These are phyloP conservation scores for Cystobasidium slooffiae DNA, from an alignment of 1,284 basidiomycete genomes.

Conservation along the genomic window DNA sequence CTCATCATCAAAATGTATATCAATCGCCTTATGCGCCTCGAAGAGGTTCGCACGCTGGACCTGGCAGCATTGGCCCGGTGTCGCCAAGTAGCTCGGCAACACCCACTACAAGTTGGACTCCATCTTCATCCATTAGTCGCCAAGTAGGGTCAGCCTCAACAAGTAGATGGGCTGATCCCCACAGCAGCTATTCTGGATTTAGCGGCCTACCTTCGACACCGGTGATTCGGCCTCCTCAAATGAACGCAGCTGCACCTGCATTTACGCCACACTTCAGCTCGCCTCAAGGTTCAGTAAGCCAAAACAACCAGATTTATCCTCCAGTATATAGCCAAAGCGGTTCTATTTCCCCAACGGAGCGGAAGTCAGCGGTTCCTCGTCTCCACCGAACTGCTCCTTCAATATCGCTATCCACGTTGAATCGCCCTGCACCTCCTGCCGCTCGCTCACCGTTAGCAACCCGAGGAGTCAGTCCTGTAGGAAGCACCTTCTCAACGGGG, in stretches of 20 bases:
- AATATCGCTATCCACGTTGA: conserved; percentile 6
- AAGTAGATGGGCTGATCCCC: background rate
- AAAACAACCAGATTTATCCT: too few relatives aligned
- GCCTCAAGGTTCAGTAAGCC: too few relatives aligned
- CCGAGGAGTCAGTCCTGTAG: conserved; percentile 34
- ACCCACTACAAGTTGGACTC: conserved; percentile 8
- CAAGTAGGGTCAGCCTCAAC: background rate
- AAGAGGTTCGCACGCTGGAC: background rate
- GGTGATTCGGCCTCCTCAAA: background rate
- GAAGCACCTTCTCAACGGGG: conserved; percentile 34
- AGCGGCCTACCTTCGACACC: background rate
- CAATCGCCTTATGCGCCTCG: background rate
- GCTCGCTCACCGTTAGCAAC: background rate
- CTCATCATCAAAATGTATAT: background rate
- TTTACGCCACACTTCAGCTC: background rate
- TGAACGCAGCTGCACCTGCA: conserved; percentile 7
- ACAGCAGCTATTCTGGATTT: background rate
- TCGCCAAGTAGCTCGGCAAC: background rate
- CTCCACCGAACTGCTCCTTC: conserved; percentile 23
- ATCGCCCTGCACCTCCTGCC: background rate
- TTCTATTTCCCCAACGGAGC: background rate
- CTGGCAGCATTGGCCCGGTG: background rate
- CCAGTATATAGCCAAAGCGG: too few relatives aligned
- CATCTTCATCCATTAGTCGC: background rate
- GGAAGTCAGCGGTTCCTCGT: background rate